A percentile compares a stretch with the other conserved stretches of the same genome.
Evolutionary conservation across 2,329 filamentous ascomycete genomes (phyloP).

Genomic region (Paracoccidioides brasiliensis): DNA sequence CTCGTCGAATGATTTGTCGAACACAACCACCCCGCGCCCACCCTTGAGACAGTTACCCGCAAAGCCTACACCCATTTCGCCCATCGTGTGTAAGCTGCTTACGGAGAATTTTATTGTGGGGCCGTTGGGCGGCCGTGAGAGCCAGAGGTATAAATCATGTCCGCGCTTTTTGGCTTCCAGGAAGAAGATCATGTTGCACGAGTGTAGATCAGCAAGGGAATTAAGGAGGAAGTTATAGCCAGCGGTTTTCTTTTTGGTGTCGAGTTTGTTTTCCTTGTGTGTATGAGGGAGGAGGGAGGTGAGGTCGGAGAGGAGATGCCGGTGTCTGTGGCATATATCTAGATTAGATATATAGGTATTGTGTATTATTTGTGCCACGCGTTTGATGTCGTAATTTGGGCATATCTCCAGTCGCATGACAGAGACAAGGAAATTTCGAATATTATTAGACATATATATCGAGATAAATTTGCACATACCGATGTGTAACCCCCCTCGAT

Average conservation of each 20-base stretch:
- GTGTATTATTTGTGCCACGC: not conserved
- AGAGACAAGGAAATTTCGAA: not conserved
- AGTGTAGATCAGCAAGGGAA: conserved; percentile 65
- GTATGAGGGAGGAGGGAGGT: conserved; percentile 79
- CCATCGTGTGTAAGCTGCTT: conserved; percentile 75
- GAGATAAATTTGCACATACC: conserved; percentile 37
- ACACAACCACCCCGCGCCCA: conserved; percentile 78
- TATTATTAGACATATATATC: not conserved
- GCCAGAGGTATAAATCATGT: conserved; percentile 88
- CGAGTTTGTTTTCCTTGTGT: conserved; percentile 90
- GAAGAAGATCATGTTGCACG: conserved; percentile 89
- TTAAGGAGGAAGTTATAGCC: conserved; percentile 61
- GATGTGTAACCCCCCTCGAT: conserved; percentile 81
- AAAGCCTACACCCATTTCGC: conserved; percentile 70
- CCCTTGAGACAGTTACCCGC: conserved; percentile 95
- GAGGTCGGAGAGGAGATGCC: conserved; percentile 83
- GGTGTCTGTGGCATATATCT: conserved; percentile 48
- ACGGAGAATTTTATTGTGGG: conserved; percentile 49
- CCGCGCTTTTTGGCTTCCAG: conserved; percentile 82
- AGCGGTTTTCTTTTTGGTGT: conserved; percentile 65
- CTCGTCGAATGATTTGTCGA: conserved; percentile 74
- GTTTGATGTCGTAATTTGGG: no score
- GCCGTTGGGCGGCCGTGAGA: conserved; percentile 79
- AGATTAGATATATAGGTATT: not conserved
- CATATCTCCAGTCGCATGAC: no score